Evolutionary conservation across 768 basidiomycete species (phyloP).

Genomic region (Tylopilus vinaceipallidus): DNA sequence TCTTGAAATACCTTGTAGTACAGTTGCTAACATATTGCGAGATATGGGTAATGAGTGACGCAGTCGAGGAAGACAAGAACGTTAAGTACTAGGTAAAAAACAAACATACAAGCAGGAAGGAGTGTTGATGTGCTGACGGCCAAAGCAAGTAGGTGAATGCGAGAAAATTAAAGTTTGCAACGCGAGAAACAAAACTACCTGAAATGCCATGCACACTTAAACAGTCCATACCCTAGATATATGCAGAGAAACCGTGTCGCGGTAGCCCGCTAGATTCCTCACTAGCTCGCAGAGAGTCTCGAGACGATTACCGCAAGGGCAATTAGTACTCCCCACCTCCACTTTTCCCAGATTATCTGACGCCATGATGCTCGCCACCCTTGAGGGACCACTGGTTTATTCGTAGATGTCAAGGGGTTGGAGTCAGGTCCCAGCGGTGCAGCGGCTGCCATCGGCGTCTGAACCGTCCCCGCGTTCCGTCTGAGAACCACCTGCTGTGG

Average conservation of each 20-base stretch:
- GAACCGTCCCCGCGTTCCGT: slow-evolving; percentile 22
- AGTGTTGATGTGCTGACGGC: slow-evolving; percentile 8
- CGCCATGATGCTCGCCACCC: slow-evolving; percentile 65
- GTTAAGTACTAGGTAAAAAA: slow-evolving; percentile 6
- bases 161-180: slow-evolving; percentile 10
- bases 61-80: slow-evolving; percentile 9
- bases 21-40: slow-evolving; percentile 26
- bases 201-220: slow-evolving; percentile 17
- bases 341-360: slow-evolving; percentile 75
- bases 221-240: slow-evolving; percentile 18
- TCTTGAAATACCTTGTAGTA: slow-evolving; percentile 19
- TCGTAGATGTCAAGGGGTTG: slow-evolving; percentile 23
- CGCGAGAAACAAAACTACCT: slow-evolving; percentile 17
- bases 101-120: slow-evolving; percentile 10
- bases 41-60: slow-evolving; percentile 20
- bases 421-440: slow-evolving; percentile 14
- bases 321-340: slow-evolving; percentile 79
- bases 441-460: slow-evolving; percentile 14
- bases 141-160: slow-evolving; percentile 11
- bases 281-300: slow-evolving; percentile 58
- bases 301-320: slow-evolving; percentile 77
- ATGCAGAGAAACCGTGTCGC: slow-evolving; percentile 4
- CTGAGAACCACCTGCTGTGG: slow-evolving; percentile 20
- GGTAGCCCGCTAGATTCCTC: slow-evolving; percentile 5
- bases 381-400: slow-evolving; percentile 33